Conservation (phyloP, 140 eudicot genomes). For the Oenanthe javanica region DNA sequence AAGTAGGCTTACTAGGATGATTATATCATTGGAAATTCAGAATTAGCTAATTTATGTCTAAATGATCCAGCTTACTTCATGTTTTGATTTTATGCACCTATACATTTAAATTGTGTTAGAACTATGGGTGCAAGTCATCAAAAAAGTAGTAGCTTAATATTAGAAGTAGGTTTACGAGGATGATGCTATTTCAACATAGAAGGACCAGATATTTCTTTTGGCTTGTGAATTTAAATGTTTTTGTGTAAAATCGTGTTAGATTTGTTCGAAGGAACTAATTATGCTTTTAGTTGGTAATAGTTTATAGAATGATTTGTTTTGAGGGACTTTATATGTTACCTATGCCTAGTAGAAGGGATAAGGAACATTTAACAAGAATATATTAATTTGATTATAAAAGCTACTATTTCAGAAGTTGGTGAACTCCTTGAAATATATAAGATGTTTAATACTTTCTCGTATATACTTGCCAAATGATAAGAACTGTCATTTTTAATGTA, state of each 20-base stretch:
- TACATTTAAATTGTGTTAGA: background rate
- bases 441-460: background rate
- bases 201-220: no score
- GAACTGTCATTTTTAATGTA: background rate
- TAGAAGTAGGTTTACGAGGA: background rate
- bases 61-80: background rate
- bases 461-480: background rate
- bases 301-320: no score
- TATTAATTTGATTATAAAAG: background rate
- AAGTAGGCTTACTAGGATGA: background rate
- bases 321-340: no score
- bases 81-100: background rate
- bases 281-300: no score
- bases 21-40: no score
- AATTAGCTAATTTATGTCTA: background rate
- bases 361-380: background rate
- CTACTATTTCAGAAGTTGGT: no score
- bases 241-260: no score
- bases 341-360: background rate
- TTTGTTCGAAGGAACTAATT: no score
- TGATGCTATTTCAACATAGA: no score
- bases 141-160: conserved; percentile 17
- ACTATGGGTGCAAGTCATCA: no score
- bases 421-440: background rate
- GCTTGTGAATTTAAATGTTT: no score